Conservation (phyloP, 305 asterid species). For the Fraxinus nigra region DNA sequence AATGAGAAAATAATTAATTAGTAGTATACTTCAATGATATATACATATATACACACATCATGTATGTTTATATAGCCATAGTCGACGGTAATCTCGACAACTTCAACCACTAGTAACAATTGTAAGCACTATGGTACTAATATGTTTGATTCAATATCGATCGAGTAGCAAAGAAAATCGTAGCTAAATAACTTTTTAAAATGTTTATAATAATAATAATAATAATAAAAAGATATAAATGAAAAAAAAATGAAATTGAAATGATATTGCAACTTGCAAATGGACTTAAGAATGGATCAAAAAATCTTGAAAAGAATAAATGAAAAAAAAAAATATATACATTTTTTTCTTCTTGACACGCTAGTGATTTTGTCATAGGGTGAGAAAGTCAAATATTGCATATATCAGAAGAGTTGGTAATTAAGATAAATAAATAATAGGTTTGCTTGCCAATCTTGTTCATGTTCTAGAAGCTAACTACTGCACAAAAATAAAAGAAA, state of each 20-base stretch:
- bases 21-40: background rate
- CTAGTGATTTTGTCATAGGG: background rate
- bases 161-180: background rate
- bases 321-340: background rate
- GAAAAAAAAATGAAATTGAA: background rate
- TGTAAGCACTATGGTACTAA: background rate
- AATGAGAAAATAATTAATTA: background rate
- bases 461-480: background rate
- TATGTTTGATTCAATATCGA: background rate
- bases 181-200: background rate
- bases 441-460: background rate
- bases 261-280: background rate
- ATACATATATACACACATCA: background rate
- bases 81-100: background rate
- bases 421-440: background rate
- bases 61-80: background rate
- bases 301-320: background rate
- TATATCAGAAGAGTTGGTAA: background rate
- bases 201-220: background rate
- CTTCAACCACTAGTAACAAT: background rate
- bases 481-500: background rate
- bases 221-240: too few species aligned
- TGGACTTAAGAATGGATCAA: background rate
- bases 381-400: background rate
- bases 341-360: background rate